These are phyloP conservation scores for Babesia sp. DNA, from an alignment of 169 alveolate species.

Conservation along the genomic window DNA sequence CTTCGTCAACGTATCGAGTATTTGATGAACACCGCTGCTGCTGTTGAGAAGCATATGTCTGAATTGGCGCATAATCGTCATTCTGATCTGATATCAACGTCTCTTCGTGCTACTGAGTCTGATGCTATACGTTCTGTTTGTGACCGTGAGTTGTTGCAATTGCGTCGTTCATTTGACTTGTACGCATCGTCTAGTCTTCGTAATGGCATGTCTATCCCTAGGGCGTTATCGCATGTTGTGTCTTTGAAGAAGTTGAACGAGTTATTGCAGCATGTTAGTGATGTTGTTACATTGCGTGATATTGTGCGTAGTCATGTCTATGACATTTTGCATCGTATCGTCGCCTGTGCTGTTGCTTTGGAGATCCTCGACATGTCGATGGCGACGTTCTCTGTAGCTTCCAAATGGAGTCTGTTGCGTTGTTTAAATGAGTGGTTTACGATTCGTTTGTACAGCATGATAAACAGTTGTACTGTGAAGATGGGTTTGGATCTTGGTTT, in stretches of 20 bases:
- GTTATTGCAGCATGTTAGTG: background rate
- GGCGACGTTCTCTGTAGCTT: background rate
- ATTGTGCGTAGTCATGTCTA: background rate
- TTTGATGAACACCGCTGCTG: background rate
- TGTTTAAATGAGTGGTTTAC: background rate
- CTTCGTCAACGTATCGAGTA: conserved; percentile 37
- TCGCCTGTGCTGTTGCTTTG: conserved; percentile 30
- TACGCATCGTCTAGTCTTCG: conserved; percentile 38
- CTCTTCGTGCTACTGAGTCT: background rate
- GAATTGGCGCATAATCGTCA: conserved; percentile 37
- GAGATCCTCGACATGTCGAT: background rate
- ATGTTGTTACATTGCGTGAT: background rate
- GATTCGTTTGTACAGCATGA: conserved; percentile 9
- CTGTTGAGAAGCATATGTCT: conserved; percentile 52
- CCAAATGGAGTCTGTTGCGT: background rate
- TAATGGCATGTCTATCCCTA: conserved; percentile 12
- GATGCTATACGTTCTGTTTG: background rate
- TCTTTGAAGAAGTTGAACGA: background rate
- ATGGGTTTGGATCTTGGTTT: conserved; percentile 6
- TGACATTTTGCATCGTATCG: conserved; percentile 9
- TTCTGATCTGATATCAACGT: conserved; percentile 23
- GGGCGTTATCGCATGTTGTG: background rate
- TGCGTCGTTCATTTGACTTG: conserved; percentile 30
- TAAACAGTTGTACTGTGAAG: background rate
- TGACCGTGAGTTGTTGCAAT: background rate